Percentiles rank a stretch among this genome's conserved stretches.
These are phyloP conservation scores for Apiospora kogelbergensis DNA, from an alignment of 2,329 filamentous ascomycete genomes.

Conservation along the genomic window DNA sequence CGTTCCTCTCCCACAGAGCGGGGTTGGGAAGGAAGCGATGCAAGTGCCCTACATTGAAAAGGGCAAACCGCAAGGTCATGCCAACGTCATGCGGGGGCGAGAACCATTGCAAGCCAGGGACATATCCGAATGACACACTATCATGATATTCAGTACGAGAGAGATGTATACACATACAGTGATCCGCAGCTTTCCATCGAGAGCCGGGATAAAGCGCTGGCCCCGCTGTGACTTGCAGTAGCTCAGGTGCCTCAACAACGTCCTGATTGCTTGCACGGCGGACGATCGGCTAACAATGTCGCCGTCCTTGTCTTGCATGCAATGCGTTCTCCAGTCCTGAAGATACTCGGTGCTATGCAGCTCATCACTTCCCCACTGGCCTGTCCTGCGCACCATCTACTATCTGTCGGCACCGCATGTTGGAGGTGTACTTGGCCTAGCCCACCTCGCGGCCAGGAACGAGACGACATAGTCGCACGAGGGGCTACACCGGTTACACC, in stretches of 20 bases:
- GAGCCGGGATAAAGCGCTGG: not conserved
- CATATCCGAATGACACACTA: conserved; percentile 1
- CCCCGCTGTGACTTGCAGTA: conserved; percentile 3
- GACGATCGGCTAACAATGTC: not conserved
- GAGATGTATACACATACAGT: not conserved
- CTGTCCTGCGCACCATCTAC: too few relatives aligned
- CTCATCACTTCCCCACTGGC: not conserved
- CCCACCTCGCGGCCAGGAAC: not conserved
- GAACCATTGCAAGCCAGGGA: not conserved
- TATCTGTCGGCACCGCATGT: not conserved
- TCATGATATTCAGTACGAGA: not conserved
- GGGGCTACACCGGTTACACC: not conserved
- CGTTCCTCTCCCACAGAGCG: not conserved
- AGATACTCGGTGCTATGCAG: not conserved
- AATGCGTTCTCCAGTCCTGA: too few relatives aligned
- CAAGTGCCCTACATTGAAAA: not conserved
- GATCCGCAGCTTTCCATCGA: conserved; percentile 1
- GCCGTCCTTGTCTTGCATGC: not conserved
- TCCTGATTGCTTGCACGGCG: not conserved
- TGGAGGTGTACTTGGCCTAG: not conserved
- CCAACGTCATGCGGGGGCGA: not conserved
- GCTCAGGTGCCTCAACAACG: conserved; percentile 1
- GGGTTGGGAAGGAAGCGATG: not conserved
- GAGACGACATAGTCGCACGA: not conserved
- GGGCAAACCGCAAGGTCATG: not conserved